Base-by-base conservation (phyloP, 2,329 filamentous ascomycete genomes). In the Colletotrichum shisoi region DNA sequence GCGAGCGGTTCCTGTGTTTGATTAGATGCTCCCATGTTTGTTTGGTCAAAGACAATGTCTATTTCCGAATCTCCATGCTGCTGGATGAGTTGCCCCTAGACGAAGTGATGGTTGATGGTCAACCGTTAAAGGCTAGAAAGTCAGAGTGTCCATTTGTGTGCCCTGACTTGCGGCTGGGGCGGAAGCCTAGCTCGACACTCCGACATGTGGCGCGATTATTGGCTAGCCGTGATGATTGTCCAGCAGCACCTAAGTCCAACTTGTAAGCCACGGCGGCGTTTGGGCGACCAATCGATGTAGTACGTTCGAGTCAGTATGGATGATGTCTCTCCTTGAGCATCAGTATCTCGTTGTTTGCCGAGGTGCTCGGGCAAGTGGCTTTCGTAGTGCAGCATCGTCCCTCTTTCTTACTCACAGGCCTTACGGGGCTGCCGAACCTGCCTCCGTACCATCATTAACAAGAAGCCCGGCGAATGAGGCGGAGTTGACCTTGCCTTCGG, bases 251-350 rank as follows among this genome's bases (percentile, higher is more conserved):
- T 44, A n/a, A 53, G 42, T 24, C 40, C 48, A 54, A 37, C 31
- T 57, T 39, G 12, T 34, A 62, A 40, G 42, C 61, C 53, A 58
- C 45, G 17, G 40, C 45, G 37, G 54, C 42, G 34, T 17, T 42
- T 27, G 21, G n/a, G 15, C 21, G 45, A 21, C 61, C 61, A 67
- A 67, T 67, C 42, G 60, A 21, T 7, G 6, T 15, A 21, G 13
- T 19, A 3, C 9, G 13, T 37, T 27, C 48, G 54, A 67, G 64
- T 64, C 61, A 64, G 61, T 24, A 57, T 54, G 54, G 54, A 45
- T 27, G 15, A 64, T 64, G 64, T 64, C 61, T 64, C 54, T 64
- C 49, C 49, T 56, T 64, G 48, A 60, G 34, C 61, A 54, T 56
- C 49, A 37, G n/a, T 44, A 34, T 44, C 52, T 54, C 37, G n/a